phyloP scores from a whole-genome alignment of 805 yeast species.

The Candida tallmaniae region DNA sequence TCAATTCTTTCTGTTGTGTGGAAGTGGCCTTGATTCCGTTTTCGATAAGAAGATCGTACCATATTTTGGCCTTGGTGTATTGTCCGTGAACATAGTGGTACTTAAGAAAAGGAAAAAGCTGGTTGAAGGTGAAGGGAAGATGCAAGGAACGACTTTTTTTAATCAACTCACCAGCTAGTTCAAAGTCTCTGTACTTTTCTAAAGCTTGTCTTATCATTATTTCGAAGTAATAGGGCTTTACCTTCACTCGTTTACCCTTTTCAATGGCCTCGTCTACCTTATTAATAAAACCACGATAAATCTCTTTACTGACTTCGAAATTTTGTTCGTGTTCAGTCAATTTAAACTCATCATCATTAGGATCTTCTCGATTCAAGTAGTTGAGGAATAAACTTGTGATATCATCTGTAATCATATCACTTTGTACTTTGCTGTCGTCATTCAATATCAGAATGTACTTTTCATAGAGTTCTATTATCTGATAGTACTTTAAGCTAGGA shows the following conservation, averaged over 20 bases:
- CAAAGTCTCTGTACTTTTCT: constrained; percentile 26
- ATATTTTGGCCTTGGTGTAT: constrained; percentile 25
- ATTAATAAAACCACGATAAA: constrained; percentile 21
- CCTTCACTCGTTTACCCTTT: not conserved
- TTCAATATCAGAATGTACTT: constrained; percentile 13
- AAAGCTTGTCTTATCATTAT: constrained; percentile 28
- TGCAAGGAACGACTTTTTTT: constrained; percentile 20
- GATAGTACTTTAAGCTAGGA: constrained; percentile 11
- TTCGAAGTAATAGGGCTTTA: constrained; percentile 23
- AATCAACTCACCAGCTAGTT: constrained; percentile 28
- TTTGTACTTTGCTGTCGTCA: not conserved
- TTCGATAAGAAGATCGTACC: constrained; percentile 33
- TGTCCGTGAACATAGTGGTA: constrained; percentile 31
- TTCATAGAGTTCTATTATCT: constrained; percentile 16
- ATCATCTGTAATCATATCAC: constrained; percentile 4
- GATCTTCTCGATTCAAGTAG: constrained; percentile 20
- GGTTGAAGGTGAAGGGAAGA: constrained; percentile 36
- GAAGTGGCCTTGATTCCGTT: constrained; percentile 29
- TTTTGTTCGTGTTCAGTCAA: constrained; percentile 10
- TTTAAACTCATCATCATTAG: constrained; percentile 15
- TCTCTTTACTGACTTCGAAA: constrained; percentile 23
- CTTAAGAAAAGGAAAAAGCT: constrained; percentile 34
- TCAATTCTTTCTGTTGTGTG: constrained; percentile 22
- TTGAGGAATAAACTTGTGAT: constrained; percentile 18
- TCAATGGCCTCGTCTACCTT: constrained; percentile 8